Conservation (phyloP, 768 basidiomycete species). For the Dacryopinax primogenitus region DNA sequence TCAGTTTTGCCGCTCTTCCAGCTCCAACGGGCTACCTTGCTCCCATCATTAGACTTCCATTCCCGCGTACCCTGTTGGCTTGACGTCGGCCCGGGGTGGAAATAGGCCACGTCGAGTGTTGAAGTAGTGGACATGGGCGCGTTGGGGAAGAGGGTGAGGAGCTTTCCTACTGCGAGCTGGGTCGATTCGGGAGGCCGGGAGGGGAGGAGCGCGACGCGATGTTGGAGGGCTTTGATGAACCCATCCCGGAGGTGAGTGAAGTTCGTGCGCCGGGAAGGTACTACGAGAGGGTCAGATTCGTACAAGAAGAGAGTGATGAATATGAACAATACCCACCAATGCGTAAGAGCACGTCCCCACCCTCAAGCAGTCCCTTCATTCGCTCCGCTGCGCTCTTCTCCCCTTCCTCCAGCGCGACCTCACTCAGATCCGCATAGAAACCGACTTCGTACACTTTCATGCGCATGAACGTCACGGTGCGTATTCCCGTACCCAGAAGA, state of each 20-base stretch:
- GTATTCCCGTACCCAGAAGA: constrained; percentile 71
- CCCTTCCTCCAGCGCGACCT: constrained; percentile 27
- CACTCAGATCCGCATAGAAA: constrained; percentile 75
- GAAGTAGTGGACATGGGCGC: constrained; percentile 52
- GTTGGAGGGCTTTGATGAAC: constrained; percentile 60
- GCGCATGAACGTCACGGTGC: constrained; percentile 77
- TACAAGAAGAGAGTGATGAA: background rate
- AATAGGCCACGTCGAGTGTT: constrained; percentile 46
- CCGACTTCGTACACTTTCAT: constrained; percentile 83
- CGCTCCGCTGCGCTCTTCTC: constrained; percentile 3
- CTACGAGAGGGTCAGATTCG: constrained; percentile 29
- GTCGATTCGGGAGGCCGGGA: constrained; percentile 23
- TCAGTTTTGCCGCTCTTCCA: background rate
- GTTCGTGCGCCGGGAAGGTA: constrained; percentile 67
- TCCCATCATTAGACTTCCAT: constrained; percentile 36
- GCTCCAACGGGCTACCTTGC: background rate
- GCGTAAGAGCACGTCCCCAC: constrained; percentile 57
- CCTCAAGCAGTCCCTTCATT: constrained; percentile 20
- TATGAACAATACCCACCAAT: constrained; percentile 39
- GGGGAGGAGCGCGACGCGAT: constrained; percentile 36
- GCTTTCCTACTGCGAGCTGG: constrained; percentile 51
- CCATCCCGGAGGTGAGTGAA: constrained; percentile 73
- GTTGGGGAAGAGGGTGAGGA: constrained; percentile 66
- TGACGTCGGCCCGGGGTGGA: constrained; percentile 45
- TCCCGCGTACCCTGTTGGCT: constrained; percentile 36